Base-by-base conservation (phyloP, 2,329 filamentous ascomycete species). In the Botrytis byssoidea region DNA sequence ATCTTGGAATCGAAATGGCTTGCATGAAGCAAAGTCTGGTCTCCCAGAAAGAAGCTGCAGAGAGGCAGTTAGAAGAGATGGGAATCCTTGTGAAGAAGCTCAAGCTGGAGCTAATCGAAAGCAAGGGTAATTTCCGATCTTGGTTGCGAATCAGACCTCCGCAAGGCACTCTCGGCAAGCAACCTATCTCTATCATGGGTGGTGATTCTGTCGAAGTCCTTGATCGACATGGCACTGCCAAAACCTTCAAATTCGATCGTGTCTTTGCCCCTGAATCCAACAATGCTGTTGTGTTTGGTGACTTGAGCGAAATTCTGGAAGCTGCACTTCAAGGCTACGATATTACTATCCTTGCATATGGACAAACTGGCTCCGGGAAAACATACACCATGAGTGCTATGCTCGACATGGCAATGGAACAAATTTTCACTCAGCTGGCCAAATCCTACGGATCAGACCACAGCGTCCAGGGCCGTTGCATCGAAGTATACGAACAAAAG, bases 401-500 rank as follows among this genome's bases (percentile, higher is more conserved):
- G 92, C 98, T 99, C 74, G 95, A 96, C 1, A 89, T 92, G 12
- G 95, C 96, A 5, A 95, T 96, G 12, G 89, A 93, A 77, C 95
- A 98, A 85, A 97, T 99, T 76, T 98, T 98, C 82, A 91, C 91
- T 75, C 88, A 91, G 67, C 86, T 99, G 25, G 91, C 92, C 81
- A 93, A 95, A 77, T 97, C 97, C 81, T 96, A 94, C 32, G 99
- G 96, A 95, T 88, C 88, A 7, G 35, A 40, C 57, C 99, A 98
- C 83, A 92, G 88, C 0, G 97, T 99, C 90, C 93, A 97, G 81
- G 96, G 96, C 8, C 94, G 91, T 72, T 99, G 98, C 80, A 90
- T 98, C 22, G 96, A 99, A 81, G 95, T 99, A 12, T 99, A 99
- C 88, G 98, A 99, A 76, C 96, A 99, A 81, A 95, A 97, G 75